phyloP scores from a whole-genome alignment of 441 rosid genomes.

The Populus trichocarpa region DNA sequence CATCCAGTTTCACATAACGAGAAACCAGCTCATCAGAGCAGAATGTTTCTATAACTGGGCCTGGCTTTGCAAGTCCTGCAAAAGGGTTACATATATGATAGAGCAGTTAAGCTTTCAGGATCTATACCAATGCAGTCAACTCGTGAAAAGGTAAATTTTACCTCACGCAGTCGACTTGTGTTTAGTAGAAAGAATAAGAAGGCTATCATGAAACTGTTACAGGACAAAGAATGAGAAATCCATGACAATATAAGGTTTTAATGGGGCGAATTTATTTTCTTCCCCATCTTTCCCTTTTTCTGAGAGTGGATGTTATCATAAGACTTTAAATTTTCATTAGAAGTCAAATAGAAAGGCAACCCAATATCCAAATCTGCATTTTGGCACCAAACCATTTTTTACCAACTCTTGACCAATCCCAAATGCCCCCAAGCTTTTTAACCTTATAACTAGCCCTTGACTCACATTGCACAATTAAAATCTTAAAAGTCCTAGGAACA shows the following conservation, averaged over 20 bases:
- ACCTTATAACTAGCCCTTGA: not conserved
- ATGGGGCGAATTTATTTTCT: not conserved
- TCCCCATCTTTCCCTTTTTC: not conserved
- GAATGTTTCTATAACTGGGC: constrained; percentile 73
- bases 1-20: constrained; percentile 53
- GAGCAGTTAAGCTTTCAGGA: not conserved
- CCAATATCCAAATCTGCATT: not conserved
- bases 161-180: not conserved
- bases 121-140: not conserved
- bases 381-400: not conserved
- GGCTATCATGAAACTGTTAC: not conserved
- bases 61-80: constrained; percentile 76
- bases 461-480: constrained; percentile 2
- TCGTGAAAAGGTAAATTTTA: not conserved
- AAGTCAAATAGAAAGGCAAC: not conserved
- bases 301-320: not conserved
- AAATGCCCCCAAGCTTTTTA: not conserved
- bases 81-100: constrained; percentile 2
- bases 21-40: constrained; percentile 64
- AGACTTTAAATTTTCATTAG: not conserved
- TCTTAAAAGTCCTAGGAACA: not conserved
- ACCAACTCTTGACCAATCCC: not conserved
- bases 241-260: not conserved
- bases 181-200: not conserved
- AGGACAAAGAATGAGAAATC: not conserved